Percentiles rank a stretch among this genome's conserved stretches.
Evolutionary conservation across 169 alveolate genomes (phyloP).

Genomic region (Plasmodium gallinaceum): DNA sequence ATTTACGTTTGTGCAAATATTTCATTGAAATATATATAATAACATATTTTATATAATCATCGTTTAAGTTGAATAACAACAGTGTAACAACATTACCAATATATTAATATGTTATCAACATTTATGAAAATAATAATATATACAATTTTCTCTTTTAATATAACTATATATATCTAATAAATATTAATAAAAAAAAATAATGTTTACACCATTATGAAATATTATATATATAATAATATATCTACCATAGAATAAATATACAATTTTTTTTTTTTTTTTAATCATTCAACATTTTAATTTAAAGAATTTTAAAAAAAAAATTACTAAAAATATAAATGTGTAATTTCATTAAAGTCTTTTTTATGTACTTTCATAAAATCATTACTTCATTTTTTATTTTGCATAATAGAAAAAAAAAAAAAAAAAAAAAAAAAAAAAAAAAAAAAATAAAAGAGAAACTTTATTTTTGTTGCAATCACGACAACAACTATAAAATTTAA

Average conservation of each 20-base stretch:
- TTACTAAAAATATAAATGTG: neutral
- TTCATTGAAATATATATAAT: no score
- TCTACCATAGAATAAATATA: neutral
- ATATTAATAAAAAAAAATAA: neutral
- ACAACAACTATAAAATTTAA: constrained; percentile 28
- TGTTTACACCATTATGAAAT: neutral
- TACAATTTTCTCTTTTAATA: neutral
- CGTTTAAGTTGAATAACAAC: neutral
- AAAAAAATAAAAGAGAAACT: constrained; percentile 8
- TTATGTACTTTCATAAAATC: neutral
- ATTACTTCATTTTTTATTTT: constrained; percentile 11
- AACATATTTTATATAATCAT: neutral
- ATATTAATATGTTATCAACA: neutral
- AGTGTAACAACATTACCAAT: neutral
- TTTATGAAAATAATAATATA: neutral
- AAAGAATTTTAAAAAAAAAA: constrained; percentile 32
- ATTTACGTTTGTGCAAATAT: no score
- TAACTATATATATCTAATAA: neutral
- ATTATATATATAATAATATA: neutral
- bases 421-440: neutral
- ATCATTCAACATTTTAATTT: constrained; percentile 4
- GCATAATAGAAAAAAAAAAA: neutral
- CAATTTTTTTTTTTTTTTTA: constrained; percentile 4
- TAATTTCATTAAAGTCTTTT: constrained; percentile 21
- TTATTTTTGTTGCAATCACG: constrained; percentile 22